Evolutionary conservation across 352 stramenopile genomes (phyloP).

Genomic region (Pythium sp.): DNA sequence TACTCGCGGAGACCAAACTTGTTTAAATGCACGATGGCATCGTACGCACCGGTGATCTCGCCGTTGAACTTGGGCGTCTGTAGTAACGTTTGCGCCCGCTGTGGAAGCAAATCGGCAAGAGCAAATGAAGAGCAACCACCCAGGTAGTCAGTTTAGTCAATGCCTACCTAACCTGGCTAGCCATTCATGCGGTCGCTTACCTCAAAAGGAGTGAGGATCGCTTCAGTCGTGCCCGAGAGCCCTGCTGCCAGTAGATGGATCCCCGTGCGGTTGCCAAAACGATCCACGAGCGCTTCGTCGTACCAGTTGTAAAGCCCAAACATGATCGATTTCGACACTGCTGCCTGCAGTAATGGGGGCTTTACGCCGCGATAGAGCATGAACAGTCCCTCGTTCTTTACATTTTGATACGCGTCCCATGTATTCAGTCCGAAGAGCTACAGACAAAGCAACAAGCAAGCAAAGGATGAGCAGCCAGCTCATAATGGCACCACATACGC

Average conservation of each 20-base stretch:
- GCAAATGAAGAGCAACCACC: not conserved
- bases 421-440: conserved; percentile 78
- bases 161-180: not conserved
- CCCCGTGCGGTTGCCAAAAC: conserved; percentile 38
- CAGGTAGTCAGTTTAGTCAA: not conserved
- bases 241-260: conserved; percentile 60
- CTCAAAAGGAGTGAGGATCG: conserved; percentile 84
- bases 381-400: conserved; percentile 50
- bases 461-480: not conserved
- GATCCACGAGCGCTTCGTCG: conserved; percentile 46
- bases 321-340: conserved; percentile 88
- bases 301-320: conserved; percentile 90
- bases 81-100: conserved; percentile 82
- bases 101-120: not conserved
- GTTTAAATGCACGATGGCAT: conserved; percentile 78
- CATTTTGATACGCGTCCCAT: conserved; percentile 65
- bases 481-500: not conserved
- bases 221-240: conserved; percentile 78
- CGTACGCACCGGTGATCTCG: conserved; percentile 71
- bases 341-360: conserved; percentile 78
- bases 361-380: conserved; percentile 86
- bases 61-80: conserved; percentile 87
- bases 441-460: conserved; percentile 8
- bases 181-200: conserved; percentile 23
- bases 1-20: conserved; percentile 77